Evolutionary conservation across 2,329 filamentous ascomycete species (phyloP).

Genomic region (Peltaster fructicola): DNA sequence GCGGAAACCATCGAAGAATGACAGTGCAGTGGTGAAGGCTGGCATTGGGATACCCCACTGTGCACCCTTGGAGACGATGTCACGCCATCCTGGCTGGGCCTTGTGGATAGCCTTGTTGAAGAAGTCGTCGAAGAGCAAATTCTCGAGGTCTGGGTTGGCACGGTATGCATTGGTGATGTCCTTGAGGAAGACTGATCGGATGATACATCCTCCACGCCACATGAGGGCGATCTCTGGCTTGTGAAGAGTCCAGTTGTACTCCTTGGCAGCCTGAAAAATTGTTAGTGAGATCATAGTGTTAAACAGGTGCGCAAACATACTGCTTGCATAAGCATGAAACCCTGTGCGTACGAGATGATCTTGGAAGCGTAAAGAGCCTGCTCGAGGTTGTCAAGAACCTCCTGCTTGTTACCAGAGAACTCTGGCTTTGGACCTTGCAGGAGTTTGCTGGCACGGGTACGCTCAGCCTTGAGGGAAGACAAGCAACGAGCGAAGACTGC

Average conservation of each 20-base stretch:
- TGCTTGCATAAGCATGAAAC: conserved; percentile 99
- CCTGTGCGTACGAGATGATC: conserved; percentile 99
- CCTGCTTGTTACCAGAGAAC: conserved; percentile 79
- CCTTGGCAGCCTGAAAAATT: conserved; percentile 63
- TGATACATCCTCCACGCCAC: conserved; percentile 99
- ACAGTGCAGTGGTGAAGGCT: conserved; percentile 89
- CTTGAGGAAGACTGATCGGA: conserved; percentile 99
- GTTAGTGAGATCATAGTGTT: conserved; percentile 13
- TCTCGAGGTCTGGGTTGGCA: conserved; percentile 84
- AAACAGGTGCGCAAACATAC: conserved; percentile 33
- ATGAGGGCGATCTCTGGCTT: conserved; percentile 99
- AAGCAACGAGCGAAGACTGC: conserved; percentile 89
- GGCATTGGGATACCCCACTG: conserved; percentile 91
- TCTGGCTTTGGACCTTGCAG: conserved; percentile 60
- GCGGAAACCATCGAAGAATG: conserved; percentile 98
- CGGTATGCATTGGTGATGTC: conserved; percentile 98
- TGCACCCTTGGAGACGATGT: conserved; percentile 78
- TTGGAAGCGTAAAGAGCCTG: conserved; percentile 98
- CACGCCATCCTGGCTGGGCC: conserved; percentile 77
- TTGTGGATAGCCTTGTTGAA: conserved; percentile 99
- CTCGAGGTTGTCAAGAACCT: conserved; percentile 93
- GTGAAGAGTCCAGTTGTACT: conserved; percentile 98
- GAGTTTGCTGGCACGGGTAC: conserved; percentile 59
- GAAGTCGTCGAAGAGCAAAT: conserved; percentile 96
- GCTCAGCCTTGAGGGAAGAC: conserved; percentile 87